Evolutionary conservation across 1,139 yeast species (phyloP).

Genomic region (Arxiozyma telluris): DNA sequence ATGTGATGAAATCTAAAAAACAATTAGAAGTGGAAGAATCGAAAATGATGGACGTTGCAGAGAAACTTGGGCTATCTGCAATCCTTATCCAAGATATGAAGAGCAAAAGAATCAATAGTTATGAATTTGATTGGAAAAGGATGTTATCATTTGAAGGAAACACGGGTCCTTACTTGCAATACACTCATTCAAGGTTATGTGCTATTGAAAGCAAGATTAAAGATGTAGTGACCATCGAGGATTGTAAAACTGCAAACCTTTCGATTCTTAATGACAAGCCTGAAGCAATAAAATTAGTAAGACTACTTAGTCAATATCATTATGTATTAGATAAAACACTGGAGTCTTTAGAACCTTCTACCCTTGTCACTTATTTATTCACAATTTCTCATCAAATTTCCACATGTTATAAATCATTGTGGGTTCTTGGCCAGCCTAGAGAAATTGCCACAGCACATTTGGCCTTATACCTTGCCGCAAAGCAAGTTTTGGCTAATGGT

Average conservation of each 20-base stretch:
- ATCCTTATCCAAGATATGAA: conserved; percentile 99
- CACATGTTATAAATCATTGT: conserved; percentile 84
- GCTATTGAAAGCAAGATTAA: conserved; percentile 61
- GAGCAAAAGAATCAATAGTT: conserved; percentile 91
- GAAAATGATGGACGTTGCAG: conserved; percentile 75
- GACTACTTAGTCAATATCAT: conserved; percentile 83
- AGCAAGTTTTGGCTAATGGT: conserved; percentile 56
- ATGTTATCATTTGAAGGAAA: conserved; percentile 98
- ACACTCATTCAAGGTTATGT: conserved; percentile 94
- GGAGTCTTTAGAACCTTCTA: conserved; percentile 84
- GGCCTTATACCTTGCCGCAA: conserved; percentile 83
- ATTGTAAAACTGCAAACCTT: conserved; percentile 51
- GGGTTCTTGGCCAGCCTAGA: conserved; percentile 95
- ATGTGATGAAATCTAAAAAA: conserved; percentile 85
- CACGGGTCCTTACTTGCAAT: conserved; percentile 97
- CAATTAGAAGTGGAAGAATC: conserved; percentile 88
- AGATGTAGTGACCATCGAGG: conserved; percentile 31
- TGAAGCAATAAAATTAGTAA: conserved; percentile 60
- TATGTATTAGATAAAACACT: conserved; percentile 77
- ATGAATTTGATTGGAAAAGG: conserved; percentile 95
- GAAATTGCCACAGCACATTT: conserved; percentile 84
- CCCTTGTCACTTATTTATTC: conserved; percentile 89
- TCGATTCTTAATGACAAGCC: conserved; percentile 60
- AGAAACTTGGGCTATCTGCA: conserved; percentile 90
- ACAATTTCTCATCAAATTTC: conserved; percentile 88